Evolutionary conservation across 352 stramenopile species (phyloP).

Genomic region (Globisporangium irregulare): DNA sequence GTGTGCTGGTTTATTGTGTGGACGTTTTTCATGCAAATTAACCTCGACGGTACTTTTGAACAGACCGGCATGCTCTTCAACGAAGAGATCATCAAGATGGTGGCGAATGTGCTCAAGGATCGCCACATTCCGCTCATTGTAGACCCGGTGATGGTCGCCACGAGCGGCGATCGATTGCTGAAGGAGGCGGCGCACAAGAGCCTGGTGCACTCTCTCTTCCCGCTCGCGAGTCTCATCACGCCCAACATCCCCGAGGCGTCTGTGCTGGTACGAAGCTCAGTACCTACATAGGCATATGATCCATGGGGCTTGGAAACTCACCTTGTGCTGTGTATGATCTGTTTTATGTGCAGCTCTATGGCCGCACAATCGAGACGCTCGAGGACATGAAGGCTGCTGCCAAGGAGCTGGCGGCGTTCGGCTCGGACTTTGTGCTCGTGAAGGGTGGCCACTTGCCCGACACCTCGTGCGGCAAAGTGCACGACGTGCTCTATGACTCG

Average conservation of each 20-base stretch:
- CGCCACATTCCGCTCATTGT: conserved; percentile 74
- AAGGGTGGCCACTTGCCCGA: conserved; percentile 88
- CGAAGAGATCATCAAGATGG: conserved; percentile 69
- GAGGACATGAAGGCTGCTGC: conserved; percentile 78
- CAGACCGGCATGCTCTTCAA: conserved; percentile 91
- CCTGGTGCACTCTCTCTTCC: conserved; percentile 84
- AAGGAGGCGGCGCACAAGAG: conserved; percentile 63
- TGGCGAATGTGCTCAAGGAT: conserved; percentile 54
- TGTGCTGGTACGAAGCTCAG: conserved; percentile 51
- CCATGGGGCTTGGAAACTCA: background rate
- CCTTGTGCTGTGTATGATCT: background rate
- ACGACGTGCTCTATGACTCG: conserved; percentile 40
- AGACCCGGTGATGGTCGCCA: conserved; percentile 94
- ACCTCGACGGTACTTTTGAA: background rate
- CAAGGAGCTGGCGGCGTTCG: conserved; percentile 61
- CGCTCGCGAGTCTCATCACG: conserved; percentile 86
- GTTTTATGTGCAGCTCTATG: conserved; percentile 25
- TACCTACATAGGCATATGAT: background rate
- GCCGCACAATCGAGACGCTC: conserved; percentile 40
- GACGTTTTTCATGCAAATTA: background rate
- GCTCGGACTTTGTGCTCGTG: conserved; percentile 80
- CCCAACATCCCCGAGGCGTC: conserved; percentile 94
- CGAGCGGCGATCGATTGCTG: conserved; percentile 82
- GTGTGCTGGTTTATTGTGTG: background rate
- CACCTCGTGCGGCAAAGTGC: conserved; percentile 13